These are phyloP conservation scores for Gnaphalium uliginosum DNA, from an alignment of 129 eudicot species.

Conservation along the genomic window DNA sequence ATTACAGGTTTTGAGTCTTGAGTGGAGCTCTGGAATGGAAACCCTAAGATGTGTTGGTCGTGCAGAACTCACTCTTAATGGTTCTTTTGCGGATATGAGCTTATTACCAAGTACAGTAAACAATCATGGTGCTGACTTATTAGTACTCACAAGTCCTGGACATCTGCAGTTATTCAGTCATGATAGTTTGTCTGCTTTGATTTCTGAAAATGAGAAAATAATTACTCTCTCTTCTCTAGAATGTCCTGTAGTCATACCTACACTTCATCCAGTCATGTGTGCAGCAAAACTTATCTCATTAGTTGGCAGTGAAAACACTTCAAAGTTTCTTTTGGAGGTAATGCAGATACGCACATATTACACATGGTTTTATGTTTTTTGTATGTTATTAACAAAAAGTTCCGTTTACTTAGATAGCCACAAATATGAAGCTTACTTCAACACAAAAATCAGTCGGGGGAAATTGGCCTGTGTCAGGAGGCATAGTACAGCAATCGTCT, in stretches of 20 bases:
- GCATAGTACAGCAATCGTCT: conserved; percentile 47
- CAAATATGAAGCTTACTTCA: conserved; percentile 37
- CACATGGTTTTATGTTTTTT: neutral
- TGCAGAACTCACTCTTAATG: conserved; percentile 60
- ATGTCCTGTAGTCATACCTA: conserved; percentile 63
- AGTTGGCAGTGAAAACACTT: conserved; percentile 46
- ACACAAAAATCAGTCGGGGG: conserved; percentile 32
- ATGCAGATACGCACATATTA: conserved; percentile 19
- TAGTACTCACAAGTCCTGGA: conserved; percentile 75
- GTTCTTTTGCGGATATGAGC: conserved; percentile 79
- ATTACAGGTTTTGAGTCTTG: conserved; percentile 73
- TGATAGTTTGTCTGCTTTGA: conserved; percentile 48
- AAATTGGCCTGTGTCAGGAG: conserved; percentile 84
- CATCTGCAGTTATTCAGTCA: conserved; percentile 47
- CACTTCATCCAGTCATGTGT: conserved; percentile 59
- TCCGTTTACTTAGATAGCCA: conserved; percentile 49
- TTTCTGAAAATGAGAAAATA: conserved; percentile 42
- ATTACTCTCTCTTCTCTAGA: conserved; percentile 50
- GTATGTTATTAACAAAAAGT: conserved; percentile 23
- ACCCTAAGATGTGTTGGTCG: conserved; percentile 64
- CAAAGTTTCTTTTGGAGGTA: conserved; percentile 66
- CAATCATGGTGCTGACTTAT: conserved; percentile 48
- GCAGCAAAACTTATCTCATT: conserved; percentile 50
- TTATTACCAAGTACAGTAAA: conserved; percentile 46
- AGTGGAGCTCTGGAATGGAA: conserved; percentile 79